Conservation (phyloP, 345 rosid genomes). For the Lepidium didymum region DNA sequence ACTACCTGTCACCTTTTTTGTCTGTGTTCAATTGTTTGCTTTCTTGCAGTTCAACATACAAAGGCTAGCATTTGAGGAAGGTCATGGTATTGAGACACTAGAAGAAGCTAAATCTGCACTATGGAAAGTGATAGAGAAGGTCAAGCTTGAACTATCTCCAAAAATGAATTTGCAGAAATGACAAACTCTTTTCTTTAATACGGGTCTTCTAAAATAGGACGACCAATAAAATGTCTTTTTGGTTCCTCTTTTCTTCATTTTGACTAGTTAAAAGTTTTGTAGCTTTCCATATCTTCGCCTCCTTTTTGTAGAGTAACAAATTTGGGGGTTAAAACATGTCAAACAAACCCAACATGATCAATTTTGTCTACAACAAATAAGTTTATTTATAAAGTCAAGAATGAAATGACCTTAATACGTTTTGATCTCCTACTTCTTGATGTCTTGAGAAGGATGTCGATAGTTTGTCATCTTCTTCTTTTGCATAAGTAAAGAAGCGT, state of each 20-base stretch:
- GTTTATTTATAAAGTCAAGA: too few relatives aligned
- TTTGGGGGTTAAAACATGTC: not conserved
- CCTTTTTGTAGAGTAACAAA: slow-evolving; percentile 1
- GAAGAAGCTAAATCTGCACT: slow-evolving; percentile 90
- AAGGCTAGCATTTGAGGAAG: slow-evolving; percentile 83
- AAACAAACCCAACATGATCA: not conserved
- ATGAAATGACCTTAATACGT: too few relatives aligned
- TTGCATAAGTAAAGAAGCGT: too few relatives aligned
- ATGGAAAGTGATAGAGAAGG: slow-evolving; percentile 61
- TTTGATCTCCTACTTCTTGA: too few relatives aligned
- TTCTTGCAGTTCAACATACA: slow-evolving; percentile 68
- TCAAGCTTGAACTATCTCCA: slow-evolving; percentile 45
- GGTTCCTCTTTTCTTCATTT: not conserved
- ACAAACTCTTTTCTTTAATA: slow-evolving; percentile 6
- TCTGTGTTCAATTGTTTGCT: not conserved
- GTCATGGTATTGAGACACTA: slow-evolving; percentile 61
- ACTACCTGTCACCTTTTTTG: not conserved
- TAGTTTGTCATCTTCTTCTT: too few relatives aligned
- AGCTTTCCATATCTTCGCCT: not conserved
- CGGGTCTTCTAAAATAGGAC: not conserved
- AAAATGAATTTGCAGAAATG: slow-evolving; percentile 42
- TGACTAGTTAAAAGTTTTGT: slow-evolving; percentile 15
- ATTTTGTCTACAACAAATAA: too few relatives aligned
- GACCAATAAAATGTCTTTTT: slow-evolving; percentile 1
- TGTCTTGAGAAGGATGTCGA: too few relatives aligned